Evolutionary conservation across 176 grass and related monocot genomes (phyloP).

Genomic region (Themeda triandra): DNA sequence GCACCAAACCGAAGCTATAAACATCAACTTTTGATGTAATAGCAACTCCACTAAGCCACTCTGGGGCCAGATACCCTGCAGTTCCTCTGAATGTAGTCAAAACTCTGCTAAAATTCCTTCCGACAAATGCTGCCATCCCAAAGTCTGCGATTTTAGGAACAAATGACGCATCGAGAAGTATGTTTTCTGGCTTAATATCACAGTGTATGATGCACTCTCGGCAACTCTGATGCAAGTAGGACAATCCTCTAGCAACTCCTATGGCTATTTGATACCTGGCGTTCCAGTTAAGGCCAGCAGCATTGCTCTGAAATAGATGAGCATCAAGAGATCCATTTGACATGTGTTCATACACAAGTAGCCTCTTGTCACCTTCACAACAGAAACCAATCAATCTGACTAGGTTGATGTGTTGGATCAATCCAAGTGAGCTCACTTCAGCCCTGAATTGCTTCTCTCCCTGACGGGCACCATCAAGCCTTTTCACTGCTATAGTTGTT

Average conservation of each 20-base stretch:
- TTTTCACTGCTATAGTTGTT: constrained; percentile 46
- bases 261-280: constrained; percentile 37
- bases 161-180: constrained; percentile 44
- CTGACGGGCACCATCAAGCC: constrained; percentile 27
- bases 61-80: constrained; percentile 57
- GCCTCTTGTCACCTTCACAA: constrained; percentile 33
- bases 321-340: constrained; percentile 50
- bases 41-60: constrained; percentile 49
- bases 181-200: constrained; percentile 58
- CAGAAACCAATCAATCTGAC: constrained; percentile 59
- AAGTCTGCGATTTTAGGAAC: constrained; percentile 65
- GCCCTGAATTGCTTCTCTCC: constrained; percentile 64
- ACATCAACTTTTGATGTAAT: constrained; percentile 58
- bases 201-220: constrained; percentile 62
- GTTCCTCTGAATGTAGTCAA: constrained; percentile 66
- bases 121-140: constrained; percentile 56
- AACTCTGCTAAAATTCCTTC: constrained; percentile 55
- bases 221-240: constrained; percentile 60
- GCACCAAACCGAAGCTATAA: constrained; percentile 61
- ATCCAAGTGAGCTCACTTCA: constrained; percentile 56
- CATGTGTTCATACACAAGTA: constrained; percentile 66
- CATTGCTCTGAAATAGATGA: constrained; percentile 35
- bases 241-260: constrained; percentile 53
- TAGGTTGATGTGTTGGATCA: constrained; percentile 58
- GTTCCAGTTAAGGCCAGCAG: constrained; percentile 21